Evolutionary conservation across 345 rosid species (phyloP).

Genomic region (Schrenkiella parvula): DNA sequence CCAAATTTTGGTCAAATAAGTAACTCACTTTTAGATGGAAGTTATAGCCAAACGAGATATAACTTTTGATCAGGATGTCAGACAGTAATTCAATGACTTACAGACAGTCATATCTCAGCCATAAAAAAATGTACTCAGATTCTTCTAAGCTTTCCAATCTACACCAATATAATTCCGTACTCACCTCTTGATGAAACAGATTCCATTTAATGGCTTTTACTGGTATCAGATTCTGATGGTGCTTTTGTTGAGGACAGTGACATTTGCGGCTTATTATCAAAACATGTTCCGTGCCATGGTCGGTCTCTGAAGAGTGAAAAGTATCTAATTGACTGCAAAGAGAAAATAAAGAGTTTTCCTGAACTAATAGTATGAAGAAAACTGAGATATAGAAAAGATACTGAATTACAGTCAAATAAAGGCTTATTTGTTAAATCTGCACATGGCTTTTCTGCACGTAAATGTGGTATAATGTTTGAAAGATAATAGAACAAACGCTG

Average conservation of each 20-base stretch:
- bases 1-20: neutral
- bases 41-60: conserved; percentile 10
- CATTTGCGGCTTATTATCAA: conserved; percentile 10
- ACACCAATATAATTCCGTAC: neutral
- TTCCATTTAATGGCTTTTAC: neutral
- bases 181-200: conserved; percentile 4
- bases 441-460: neutral
- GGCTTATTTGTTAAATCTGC: neutral
- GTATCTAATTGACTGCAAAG: neutral
- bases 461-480: neutral
- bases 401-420: neutral
- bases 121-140: neutral
- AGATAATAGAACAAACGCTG: neutral
- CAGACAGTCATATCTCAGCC: conserved; percentile 4
- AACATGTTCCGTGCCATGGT: conserved; percentile 9
- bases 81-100: neutral
- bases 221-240: conserved; percentile 14
- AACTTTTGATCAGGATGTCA: conserved; percentile 2
- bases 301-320: neutral
- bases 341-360: neutral
- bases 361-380: neutral
- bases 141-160: conserved; percentile 15
- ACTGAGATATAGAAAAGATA: neutral
- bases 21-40: neutral
- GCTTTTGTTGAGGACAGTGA: conserved; percentile 16